Conservation (phyloP, 805 yeast species). For the Pichia kluyveri region DNA sequence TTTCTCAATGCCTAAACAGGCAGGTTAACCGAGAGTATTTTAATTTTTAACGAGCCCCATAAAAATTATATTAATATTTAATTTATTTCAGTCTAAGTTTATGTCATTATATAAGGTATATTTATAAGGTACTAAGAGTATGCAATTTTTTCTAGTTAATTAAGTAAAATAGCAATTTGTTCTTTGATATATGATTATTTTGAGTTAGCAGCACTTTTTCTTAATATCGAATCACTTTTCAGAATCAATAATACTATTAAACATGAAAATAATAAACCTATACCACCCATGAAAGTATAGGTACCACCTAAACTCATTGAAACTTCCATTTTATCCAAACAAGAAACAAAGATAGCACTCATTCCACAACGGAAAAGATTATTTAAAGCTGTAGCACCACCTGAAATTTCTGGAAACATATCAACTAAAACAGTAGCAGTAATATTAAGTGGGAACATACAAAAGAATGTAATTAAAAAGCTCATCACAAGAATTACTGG, state of each 20-base stretch:
- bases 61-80: too few relatives aligned
- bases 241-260: slow-evolving; percentile 12
- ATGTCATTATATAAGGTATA: not conserved
- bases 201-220: not conserved
- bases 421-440: slow-evolving; percentile 69
- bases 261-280: slow-evolving; percentile 18
- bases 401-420: slow-evolving; percentile 57
- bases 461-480: slow-evolving; percentile 48
- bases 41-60: too few relatives aligned
- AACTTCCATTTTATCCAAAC: slow-evolving; percentile 49
- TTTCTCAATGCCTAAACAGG: too few relatives aligned
- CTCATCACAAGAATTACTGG: slow-evolving; percentile 51
- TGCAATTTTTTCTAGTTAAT: not conserved
- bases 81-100: not conserved
- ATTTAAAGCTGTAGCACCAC: slow-evolving; percentile 65
- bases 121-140: not conserved
- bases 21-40: too few relatives aligned
- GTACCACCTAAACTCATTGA: slow-evolving; percentile 65
- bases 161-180: too few relatives aligned
- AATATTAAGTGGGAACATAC: slow-evolving; percentile 48
- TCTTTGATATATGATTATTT: not conserved
- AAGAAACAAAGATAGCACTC: slow-evolving; percentile 65
- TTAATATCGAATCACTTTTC: slow-evolving; percentile 10
- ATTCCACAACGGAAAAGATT: slow-evolving; percentile 67
- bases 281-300: slow-evolving; percentile 59